Percentiles rank a stretch among this genome's conserved stretches.
phyloP scores from a whole-genome alignment of 108 stramenopile species.

The Nitzschia sp. region DNA sequence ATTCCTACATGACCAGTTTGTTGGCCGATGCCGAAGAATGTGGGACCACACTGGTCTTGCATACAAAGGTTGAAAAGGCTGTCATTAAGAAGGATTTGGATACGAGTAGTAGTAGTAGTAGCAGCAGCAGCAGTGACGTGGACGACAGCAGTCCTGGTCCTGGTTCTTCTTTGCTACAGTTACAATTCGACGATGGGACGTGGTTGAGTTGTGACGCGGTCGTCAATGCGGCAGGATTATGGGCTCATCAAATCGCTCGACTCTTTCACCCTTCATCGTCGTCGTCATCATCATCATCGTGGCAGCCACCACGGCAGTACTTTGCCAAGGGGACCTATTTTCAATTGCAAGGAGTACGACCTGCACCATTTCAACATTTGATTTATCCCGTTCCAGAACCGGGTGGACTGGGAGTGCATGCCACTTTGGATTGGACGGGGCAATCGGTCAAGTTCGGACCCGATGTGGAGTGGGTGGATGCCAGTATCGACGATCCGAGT shows the following conservation, averaged over 20 bases:
- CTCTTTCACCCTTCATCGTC: constrained; percentile 25
- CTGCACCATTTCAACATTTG: constrained; percentile 65
- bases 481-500: constrained; percentile 27
- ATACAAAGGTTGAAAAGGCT: constrained; percentile 55
- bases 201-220: constrained; percentile 65
- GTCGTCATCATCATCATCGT: neutral
- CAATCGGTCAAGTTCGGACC: constrained; percentile 76
- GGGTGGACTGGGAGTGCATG: constrained; percentile 86
- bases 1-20: constrained; percentile 61
- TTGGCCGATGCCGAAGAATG: constrained; percentile 73
- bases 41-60: constrained; percentile 58
- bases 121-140: too few relatives aligned
- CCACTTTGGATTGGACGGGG: constrained; percentile 73
- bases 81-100: neutral
- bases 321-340: constrained; percentile 88
- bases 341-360: constrained; percentile 37
- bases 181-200: constrained; percentile 24
- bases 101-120: too few relatives aligned
- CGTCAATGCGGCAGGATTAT: constrained; percentile 70
- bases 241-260: constrained; percentile 56
- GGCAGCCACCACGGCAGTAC: constrained; percentile 62
- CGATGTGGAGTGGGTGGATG: constrained; percentile 81
- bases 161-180: neutral
- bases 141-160: too few relatives aligned
- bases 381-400: constrained; percentile 85